These are phyloP conservation scores for Auriculariales sp. DNA, from an alignment of 768 basidiomycete species.

Conservation along the genomic window DNA sequence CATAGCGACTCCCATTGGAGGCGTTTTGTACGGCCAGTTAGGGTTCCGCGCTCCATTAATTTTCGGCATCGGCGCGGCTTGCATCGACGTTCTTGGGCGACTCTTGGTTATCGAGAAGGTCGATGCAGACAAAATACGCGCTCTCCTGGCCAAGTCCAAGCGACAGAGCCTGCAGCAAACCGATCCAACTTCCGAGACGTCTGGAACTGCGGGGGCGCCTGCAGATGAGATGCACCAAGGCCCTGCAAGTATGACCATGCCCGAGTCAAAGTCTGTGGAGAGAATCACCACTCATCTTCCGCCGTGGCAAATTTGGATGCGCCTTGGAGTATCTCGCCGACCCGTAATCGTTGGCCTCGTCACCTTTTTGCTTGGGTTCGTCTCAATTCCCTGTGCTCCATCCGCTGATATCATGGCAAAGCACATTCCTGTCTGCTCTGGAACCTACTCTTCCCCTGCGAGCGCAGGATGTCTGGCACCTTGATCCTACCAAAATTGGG, in stretches of 20 bases:
- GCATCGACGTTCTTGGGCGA: conserved; percentile 37
- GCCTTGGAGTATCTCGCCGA: not conserved
- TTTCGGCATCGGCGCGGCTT: conserved; percentile 30
- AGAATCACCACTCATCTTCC: no score
- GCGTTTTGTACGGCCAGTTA: conserved; percentile 35
- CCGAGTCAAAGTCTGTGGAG: no score
- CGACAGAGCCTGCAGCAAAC: no score
- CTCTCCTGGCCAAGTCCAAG: not conserved
- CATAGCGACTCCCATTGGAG: conserved; percentile 45
- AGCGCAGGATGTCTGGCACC: conserved; percentile 32
- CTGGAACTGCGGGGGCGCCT: no score
- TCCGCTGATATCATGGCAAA: conserved; percentile 11
- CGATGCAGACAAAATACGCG: conserved; percentile 18
- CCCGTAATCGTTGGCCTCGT: not conserved
- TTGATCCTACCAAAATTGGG: conserved; percentile 38
- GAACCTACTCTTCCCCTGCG: conserved; percentile 47
- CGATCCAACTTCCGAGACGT: no score
- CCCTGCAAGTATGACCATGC: no score
- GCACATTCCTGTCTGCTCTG: conserved; percentile 31
- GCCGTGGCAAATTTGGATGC: not conserved
- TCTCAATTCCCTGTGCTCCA: not conserved
- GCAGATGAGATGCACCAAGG: no score
- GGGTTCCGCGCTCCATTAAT: conserved; percentile 53
- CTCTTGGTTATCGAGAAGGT: conserved; percentile 43
- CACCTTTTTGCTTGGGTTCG: not conserved